phyloP scores from a whole-genome alignment of 306 rosid species.

The Hippophae gyantsensis region DNA sequence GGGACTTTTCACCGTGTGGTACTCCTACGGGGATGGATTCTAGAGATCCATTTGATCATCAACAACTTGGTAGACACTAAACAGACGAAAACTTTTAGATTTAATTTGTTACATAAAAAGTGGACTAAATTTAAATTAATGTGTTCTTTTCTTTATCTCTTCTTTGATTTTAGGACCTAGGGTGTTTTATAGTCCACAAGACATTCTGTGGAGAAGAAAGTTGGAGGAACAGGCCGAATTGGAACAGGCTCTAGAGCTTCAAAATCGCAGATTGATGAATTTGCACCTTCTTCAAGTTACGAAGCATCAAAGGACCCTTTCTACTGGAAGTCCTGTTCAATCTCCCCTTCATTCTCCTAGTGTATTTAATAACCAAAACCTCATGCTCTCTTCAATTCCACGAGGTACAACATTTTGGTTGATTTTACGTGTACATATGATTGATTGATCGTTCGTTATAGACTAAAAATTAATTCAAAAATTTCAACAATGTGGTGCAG shows the following conservation, averaged over 20 bases:
- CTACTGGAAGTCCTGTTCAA: constrained; percentile 61
- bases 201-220: constrained; percentile 84
- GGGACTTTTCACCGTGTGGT: constrained; percentile 86
- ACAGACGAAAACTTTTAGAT: too few relatives aligned
- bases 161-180: constrained; percentile 40
- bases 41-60: constrained; percentile 76
- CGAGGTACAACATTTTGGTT: too few relatives aligned
- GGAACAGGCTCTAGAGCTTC: constrained; percentile 81
- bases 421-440: too few relatives aligned
- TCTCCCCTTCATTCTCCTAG: constrained; percentile 69
- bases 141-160: not conserved
- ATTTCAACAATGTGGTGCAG: constrained; percentile 20
- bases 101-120: too few relatives aligned
- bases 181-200: constrained; percentile 76
- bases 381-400: constrained; percentile 38
- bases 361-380: constrained; percentile 32
- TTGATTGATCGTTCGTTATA: too few relatives aligned
- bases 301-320: constrained; percentile 61
- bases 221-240: constrained; percentile 84
- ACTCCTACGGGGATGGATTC: constrained; percentile 80
- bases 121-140: not conserved
- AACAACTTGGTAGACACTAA: constrained; percentile 56
- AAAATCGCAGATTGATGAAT: constrained; percentile 72
- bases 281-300: constrained; percentile 85
- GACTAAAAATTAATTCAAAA: too few relatives aligned